Evolutionary conservation across 225 moss, liverwort and hornwort genomes (phyloP).

Genomic region (Marchantia paleacea): DNA sequence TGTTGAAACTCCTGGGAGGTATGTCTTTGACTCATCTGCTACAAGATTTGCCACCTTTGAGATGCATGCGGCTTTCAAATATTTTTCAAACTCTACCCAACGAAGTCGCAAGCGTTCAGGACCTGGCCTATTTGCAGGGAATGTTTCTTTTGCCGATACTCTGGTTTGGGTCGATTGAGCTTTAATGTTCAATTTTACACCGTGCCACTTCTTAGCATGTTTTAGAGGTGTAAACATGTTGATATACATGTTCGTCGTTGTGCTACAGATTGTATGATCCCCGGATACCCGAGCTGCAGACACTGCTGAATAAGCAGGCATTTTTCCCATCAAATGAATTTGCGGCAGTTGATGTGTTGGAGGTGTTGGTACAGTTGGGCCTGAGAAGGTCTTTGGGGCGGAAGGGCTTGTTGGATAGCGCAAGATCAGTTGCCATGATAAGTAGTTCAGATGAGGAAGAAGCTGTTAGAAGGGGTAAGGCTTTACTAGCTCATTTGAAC

Average conservation of each 20-base stretch:
- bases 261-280: conserved; percentile 74
- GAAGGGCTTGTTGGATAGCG: conserved; percentile 69
- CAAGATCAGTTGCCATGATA: conserved; percentile 81
- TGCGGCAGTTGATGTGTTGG: conserved; percentile 49
- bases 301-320: conserved; percentile 68
- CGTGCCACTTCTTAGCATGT: background rate
- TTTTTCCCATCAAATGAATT: conserved; percentile 74
- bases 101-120: background rate
- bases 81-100: background rate
- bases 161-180: too few species aligned
- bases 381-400: conserved; percentile 65
- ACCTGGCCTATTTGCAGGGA: background rate
- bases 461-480: conserved; percentile 67
- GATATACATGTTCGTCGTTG: background rate
- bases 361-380: conserved; percentile 64
- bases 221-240: background rate
- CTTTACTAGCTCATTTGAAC: conserved; percentile 63
- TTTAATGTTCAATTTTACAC: too few species aligned
- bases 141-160: too few species aligned
- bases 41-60: background rate
- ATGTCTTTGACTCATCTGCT: conserved; percentile 2
- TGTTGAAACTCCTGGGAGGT: conserved; percentile 72
- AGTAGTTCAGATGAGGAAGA: conserved; percentile 53
- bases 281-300: conserved; percentile 70
- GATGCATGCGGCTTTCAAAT: background rate